Evolutionary conservation across 2,329 filamentous ascomycete species (phyloP), one percentile per base, ranked within the genome.

Genomic region (Fusarium subglutinans): DNA sequence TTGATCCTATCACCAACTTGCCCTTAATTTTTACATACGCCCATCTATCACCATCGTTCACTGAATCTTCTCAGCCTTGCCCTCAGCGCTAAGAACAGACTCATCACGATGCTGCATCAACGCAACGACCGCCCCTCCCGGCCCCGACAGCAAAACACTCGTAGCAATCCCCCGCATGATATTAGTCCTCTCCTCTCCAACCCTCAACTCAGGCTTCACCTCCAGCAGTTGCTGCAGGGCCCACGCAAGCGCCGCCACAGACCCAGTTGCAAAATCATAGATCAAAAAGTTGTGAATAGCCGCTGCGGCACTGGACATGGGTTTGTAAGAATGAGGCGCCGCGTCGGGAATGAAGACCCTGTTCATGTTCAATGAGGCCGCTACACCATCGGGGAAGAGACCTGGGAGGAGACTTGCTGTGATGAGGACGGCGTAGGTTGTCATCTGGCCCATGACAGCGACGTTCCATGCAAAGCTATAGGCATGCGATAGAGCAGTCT

Each of bases 101-200:
- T 79, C 77, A 55, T 79, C 77, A 3, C 77, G 62, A 62, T 78
- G 76, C 59, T 78, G 77, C 69, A 79, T 66, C 48, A 79, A 57
- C 30, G 77, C 77, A 71, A 77, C 38, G 24, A 77, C 35, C 13
- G 76, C 75, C 6, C 77, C 77, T 4, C 68, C 73, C 4, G 77
- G 77, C 2, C 77, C 77, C 17, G 77, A 68, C 15, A 78, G 40
- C 33, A 78, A 22, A 2, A 79, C 10, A 43, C 77, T 79, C 20
- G 54, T 75, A 2, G 70, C 12, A 17, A 78, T 45, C 3, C 76
- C 77, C 12, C 69, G 61, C 13, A 43, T 50, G 38, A 79, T 61
- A 7, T 75, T 67, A 1, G 51, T 40, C n/a, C 69, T 60, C 58
- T 77, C 77, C 30, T 77, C 76, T 0, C 73, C 63, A 20, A 48